phyloP scores from a whole-genome alignment of 495 filamentous ascomycete genomes.

The Penicillium pulvis region DNA sequence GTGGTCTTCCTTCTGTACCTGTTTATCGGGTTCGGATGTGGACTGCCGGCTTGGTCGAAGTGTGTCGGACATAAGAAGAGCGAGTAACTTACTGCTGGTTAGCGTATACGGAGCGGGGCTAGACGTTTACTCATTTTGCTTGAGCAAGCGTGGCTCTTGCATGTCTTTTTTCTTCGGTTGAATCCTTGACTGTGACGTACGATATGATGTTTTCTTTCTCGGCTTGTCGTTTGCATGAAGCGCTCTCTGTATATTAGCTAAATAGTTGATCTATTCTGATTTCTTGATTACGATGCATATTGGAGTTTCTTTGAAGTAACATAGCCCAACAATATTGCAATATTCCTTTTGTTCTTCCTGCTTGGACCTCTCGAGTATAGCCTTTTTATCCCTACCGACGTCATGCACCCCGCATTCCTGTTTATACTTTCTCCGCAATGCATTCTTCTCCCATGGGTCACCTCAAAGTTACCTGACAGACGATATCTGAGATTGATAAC shows the following conservation, averaged over 20 bases:
- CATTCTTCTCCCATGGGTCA: not conserved
- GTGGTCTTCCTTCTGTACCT: slow-evolving; percentile 81
- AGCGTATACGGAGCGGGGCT: not conserved
- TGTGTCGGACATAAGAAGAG: slow-evolving; percentile 42
- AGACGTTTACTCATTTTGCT: not conserved
- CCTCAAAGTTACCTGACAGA: not conserved
- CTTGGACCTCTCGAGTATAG: not conserved
- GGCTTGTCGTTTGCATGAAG: not conserved
- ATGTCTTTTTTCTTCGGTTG: not conserved
- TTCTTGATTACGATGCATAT: not conserved
- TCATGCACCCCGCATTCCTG: not conserved
- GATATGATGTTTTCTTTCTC: not conserved
- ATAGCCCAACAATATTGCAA: too few species aligned
- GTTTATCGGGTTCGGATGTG: slow-evolving; percentile 74
- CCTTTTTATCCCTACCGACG: not conserved
- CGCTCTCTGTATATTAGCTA: not conserved
- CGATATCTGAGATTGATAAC: not conserved
- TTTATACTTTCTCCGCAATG: not conserved
- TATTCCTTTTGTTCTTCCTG: too few species aligned
- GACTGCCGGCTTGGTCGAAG: slow-evolving; percentile 61
- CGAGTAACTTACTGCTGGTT: not conserved
- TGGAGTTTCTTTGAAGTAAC: not conserved
- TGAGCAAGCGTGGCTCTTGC: not conserved
- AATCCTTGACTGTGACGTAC: not conserved
- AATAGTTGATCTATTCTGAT: not conserved